A percentile compares a stretch with the other conserved stretches of the same genome.
phyloP scores from a whole-genome alignment of 768 basidiomycete species.

The Russula sp. region DNA sequence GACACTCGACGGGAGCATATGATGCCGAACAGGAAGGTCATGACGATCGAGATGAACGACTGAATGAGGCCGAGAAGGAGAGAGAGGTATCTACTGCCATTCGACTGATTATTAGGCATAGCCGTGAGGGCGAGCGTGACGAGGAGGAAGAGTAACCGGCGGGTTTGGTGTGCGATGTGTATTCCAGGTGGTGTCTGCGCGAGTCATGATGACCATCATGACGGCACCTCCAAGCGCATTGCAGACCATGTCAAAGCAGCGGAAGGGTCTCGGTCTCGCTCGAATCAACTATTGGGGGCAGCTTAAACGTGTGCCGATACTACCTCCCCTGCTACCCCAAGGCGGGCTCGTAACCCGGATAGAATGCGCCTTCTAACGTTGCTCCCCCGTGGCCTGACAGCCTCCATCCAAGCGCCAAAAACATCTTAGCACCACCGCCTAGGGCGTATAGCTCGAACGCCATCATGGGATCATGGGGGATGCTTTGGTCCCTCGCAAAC shows the following conservation, averaged over 20 bases:
- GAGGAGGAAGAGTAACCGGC: conserved; percentile 72
- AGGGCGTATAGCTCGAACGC: too few relatives aligned
- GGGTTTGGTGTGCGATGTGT: conserved; percentile 87
- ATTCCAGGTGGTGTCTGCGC: conserved; percentile 95
- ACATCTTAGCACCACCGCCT: too few relatives aligned
- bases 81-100: conserved; percentile 60
- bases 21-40: conserved; percentile 80
- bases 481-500: too few relatives aligned
- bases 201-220: conserved; percentile 94
- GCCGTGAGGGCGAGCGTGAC: conserved; percentile 59
- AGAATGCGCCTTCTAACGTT: too few relatives aligned
- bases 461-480: too few relatives aligned
- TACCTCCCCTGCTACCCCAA: too few relatives aligned
- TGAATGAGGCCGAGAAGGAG: conserved; percentile 95
- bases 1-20: conserved; percentile 99
- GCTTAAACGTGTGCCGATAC: too few relatives aligned
- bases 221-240: conserved; percentile 93
- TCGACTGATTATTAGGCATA: conserved; percentile 40
- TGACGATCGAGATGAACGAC: conserved; percentile 86
- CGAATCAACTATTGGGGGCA: conserved; percentile 1
- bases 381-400: too few relatives aligned
- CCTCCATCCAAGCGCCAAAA: too few relatives aligned
- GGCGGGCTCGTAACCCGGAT: too few relatives aligned
- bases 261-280: conserved; percentile 41
- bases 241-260: conserved; percentile 89